Conservation (phyloP, 2,329 filamentous ascomycete genomes). For the Aspergillus aculeatus region DNA sequence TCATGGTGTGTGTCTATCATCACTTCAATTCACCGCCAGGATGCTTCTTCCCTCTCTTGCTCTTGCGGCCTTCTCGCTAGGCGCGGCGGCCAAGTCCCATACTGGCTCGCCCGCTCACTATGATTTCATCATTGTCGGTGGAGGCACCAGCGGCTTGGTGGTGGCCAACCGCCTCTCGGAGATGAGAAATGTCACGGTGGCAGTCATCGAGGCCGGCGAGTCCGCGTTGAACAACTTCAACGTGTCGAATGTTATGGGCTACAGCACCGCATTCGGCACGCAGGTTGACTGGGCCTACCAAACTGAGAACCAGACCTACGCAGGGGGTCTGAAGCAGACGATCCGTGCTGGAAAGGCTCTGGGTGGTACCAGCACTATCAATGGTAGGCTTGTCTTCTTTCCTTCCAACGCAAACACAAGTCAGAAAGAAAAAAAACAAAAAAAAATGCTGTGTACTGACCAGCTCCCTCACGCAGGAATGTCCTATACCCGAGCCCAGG, state of each 20-base stretch:
- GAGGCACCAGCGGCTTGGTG: constrained; percentile 37
- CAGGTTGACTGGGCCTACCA: constrained; percentile 46
- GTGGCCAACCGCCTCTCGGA: constrained; percentile 39
- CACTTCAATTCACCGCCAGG: too few species aligned
- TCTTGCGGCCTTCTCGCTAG: too few species aligned
- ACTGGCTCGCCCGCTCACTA: too few species aligned
- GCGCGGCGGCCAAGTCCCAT: too few species aligned
- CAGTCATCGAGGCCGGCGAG: constrained; percentile 34
- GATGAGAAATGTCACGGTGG: constrained; percentile 26
- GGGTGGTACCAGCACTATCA: constrained; percentile 47
- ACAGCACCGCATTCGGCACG: constrained; percentile 32
- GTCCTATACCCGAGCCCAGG: constrained; percentile 40
- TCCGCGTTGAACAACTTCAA: constrained; percentile 30
- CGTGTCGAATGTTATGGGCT: constrained; percentile 27
- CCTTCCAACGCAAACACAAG: neutral
- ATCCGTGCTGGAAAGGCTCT: constrained; percentile 46
- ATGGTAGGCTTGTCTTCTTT: constrained; percentile 27
- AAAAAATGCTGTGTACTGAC: too few species aligned
- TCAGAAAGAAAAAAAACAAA: neutral
- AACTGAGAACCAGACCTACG: constrained; percentile 44
- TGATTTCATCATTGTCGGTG: constrained; percentile 31
- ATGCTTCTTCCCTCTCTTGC: too few species aligned
- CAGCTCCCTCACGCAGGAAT: constrained; percentile 28
- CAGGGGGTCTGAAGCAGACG: constrained; percentile 29
- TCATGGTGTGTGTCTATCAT: too few species aligned